phyloP scores from a whole-genome alignment of 1,284 basidiomycete species.

The Fomitopsis betulina region DNA sequence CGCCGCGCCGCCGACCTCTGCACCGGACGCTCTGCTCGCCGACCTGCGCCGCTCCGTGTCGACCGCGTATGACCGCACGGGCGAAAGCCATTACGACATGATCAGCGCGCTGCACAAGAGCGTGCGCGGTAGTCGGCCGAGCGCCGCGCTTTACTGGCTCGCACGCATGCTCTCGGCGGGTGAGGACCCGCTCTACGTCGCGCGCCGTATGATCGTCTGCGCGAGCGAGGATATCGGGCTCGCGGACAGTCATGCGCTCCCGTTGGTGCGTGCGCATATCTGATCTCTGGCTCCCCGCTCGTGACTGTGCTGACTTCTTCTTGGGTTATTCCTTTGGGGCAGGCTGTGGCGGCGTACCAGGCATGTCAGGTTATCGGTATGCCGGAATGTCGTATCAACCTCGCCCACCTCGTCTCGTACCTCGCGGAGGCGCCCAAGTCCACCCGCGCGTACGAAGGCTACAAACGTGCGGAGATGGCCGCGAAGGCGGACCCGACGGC shows the following conservation, averaged over 20 bases:
- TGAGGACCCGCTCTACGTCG: conserved; percentile 86
- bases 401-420: conserved; percentile 80
- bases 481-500: conserved; percentile 49
- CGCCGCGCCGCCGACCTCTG: conserved; percentile 32
- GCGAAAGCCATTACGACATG: conserved; percentile 81
- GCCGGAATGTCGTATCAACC: conserved; percentile 76
- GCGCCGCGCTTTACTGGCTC: conserved; percentile 88
- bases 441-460: conserved; percentile 75
- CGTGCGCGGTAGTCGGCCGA: conserved; percentile 75
- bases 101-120: conserved; percentile 88
- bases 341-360: conserved; percentile 77
- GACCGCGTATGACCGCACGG: conserved; percentile 68
- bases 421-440: conserved; percentile 83
- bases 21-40: conserved; percentile 42
- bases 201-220: conserved; percentile 77
- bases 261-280: conserved; percentile 44
- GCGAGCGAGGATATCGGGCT: conserved; percentile 85
- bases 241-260: conserved; percentile 70
- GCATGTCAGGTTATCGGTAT: conserved; percentile 84
- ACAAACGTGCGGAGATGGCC: conserved; percentile 64
- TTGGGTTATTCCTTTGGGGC: neutral
- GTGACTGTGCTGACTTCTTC: neutral
- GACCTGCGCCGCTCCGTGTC: conserved; percentile 52
- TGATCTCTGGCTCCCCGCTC: neutral
- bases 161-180: conserved; percentile 82